Evolutionary conservation across 768 basidiomycete genomes (phyloP), one percentile per base, ranked within the genome.

Genomic region (Lactifluus hygrophoroides): DNA sequence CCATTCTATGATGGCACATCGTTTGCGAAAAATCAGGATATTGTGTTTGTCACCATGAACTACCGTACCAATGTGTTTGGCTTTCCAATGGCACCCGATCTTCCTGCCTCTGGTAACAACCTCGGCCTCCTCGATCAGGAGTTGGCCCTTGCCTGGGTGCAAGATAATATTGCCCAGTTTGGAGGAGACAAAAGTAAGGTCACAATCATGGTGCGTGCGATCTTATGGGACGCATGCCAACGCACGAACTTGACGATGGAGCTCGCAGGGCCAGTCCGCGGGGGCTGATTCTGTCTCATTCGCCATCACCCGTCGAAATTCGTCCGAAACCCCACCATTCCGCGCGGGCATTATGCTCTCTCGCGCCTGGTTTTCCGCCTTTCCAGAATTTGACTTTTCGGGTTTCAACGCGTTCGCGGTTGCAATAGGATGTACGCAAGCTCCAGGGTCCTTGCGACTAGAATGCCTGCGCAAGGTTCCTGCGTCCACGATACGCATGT

Each of bases 181-280:
- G 85, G 86, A 8, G 84, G 84, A 14, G 80, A 79, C 58, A 73
- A 72, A 25, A 64, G 27, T 9, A 74, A 76, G 68, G 76, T 75
- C 6, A 66, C 71, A n/a, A 63, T 71, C 14, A 67, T 68, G 63
- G 67, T 66, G 44, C 13, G 61, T 54, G 11, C 19, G 0, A 57
- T 68, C 23, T 34, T 66, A 7, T 23, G 35, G 16, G 57, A 59
- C 62, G 7, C 40, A 17, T 23, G 19, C 4, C 42, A 25, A 19
- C 5, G 13, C 6, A 35, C 6, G 14, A 7, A 8, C 4, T 7
- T 7, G 32, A 57, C 14, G 25, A 28, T 19, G 28, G 37, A 17
- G n/a, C 23, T 46, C 4, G 34, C 34, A 58, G 57, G 57, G 57
- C 32, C 51, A 58, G 0, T 58, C 57, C 17, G 57, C 57, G 2